Evolutionary conservation across 495 filamentous ascomycete genomes (phyloP).

Genomic region (Neurospora sp.): DNA sequence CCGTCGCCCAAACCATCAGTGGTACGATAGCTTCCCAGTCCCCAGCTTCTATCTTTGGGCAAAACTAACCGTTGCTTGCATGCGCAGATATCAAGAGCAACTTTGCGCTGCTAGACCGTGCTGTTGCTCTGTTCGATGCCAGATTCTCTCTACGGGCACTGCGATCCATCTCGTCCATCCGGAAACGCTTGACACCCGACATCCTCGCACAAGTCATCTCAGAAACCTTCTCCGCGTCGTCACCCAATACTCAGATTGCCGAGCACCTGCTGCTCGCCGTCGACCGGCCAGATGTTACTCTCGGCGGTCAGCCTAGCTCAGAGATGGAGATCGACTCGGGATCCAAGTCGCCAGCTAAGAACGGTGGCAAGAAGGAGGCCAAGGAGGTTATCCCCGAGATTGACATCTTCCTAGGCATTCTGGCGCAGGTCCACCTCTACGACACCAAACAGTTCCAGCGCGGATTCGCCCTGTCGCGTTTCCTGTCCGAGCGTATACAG

Average conservation of each 20-base stretch:
- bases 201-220: constrained; percentile 71
- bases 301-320: constrained; percentile 33
- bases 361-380: constrained; percentile 43
- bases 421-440: constrained; percentile 80
- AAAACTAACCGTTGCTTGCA: constrained; percentile 1
- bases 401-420: constrained; percentile 82
- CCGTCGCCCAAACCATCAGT: constrained; percentile 46
- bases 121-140: constrained; percentile 86
- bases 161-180: constrained; percentile 87
- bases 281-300: constrained; percentile 50
- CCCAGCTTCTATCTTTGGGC: background rate
- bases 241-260: constrained; percentile 49
- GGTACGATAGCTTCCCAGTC: constrained; percentile 24
- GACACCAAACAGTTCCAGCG: constrained; percentile 69
- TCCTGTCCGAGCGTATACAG: constrained; percentile 74
- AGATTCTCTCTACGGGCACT: constrained; percentile 90
- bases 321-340: constrained; percentile 69
- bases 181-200: constrained; percentile 76
- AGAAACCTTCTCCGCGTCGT: constrained; percentile 57
- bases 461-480: constrained; percentile 73
- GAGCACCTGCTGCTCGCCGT: constrained; percentile 60
- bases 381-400: constrained; percentile 83
- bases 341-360: constrained; percentile 34
- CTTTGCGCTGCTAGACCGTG: constrained; percentile 81
- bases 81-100: constrained; percentile 81